These are phyloP conservation scores for Tagetes patula DNA, from an alignment of 129 eudicot species.

Conservation along the genomic window DNA sequence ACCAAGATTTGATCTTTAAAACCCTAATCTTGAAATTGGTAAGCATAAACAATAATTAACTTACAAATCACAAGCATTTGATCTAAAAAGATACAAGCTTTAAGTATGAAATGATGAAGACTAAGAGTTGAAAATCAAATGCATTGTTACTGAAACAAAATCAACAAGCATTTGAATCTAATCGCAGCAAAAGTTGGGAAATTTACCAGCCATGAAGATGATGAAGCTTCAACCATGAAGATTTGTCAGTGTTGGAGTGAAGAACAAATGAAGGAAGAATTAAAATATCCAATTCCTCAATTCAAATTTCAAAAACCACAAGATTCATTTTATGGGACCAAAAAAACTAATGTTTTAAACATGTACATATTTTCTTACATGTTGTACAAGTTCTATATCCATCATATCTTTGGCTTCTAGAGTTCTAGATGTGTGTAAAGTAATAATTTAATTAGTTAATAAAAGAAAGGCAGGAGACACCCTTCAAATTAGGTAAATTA, in stretches of 20 bases:
- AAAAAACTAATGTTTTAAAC: neutral
- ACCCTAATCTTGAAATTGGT: neutral
- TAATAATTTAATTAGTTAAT: neutral
- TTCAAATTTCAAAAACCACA: conserved; percentile 48
- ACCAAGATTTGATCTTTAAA: conserved; percentile 25
- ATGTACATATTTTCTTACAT: neutral
- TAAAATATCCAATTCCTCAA: conserved; percentile 33
- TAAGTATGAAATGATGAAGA: neutral
- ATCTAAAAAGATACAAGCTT: too few species aligned
- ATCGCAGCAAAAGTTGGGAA: neutral
- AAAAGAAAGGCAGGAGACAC: neutral
- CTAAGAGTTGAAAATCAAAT: neutral
- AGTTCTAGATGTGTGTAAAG: conserved; percentile 1
- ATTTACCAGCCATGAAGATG: conserved; percentile 25
- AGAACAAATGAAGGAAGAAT: conserved; percentile 19
- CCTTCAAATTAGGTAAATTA: neutral
- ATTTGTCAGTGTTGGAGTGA: conserved; percentile 29
- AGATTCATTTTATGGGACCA: conserved; percentile 13
- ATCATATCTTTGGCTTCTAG: neutral
- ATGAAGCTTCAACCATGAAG: conserved; percentile 1
- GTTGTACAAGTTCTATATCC: neutral
- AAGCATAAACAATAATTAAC: neutral
- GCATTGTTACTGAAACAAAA: neutral
- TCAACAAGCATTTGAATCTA: conserved; percentile 16
- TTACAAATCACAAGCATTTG: too few species aligned